Percentiles rank a stretch among this genome's conserved stretches.
Conservation (phyloP, 352 stramenopile species). For the Globisporangium recalcitrans region DNA sequence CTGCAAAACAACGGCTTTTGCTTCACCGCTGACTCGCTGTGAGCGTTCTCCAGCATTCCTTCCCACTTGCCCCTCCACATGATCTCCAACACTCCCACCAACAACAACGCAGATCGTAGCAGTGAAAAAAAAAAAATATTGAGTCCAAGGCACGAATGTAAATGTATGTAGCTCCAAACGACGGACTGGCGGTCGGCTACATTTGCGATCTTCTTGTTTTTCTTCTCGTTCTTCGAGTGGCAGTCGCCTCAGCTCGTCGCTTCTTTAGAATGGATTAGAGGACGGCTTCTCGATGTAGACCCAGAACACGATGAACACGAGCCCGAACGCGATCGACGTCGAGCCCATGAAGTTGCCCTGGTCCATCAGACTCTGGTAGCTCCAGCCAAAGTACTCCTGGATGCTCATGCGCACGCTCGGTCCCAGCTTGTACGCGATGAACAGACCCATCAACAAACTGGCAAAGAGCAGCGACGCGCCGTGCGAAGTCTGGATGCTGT, state of each 20-base stretch:
- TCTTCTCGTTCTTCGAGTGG: neutral
- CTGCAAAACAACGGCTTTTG: no score
- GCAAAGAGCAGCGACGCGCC: slow-evolving; percentile 68
- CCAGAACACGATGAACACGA: slow-evolving; percentile 79
- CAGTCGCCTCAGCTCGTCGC: neutral
- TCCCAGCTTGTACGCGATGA: slow-evolving; percentile 74
- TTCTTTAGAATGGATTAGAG: slow-evolving; percentile 68
- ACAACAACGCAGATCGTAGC: neutral
- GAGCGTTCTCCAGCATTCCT: no score
- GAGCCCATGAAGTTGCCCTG: slow-evolving; percentile 80
- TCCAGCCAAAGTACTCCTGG: slow-evolving; percentile 88
- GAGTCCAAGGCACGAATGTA: slow-evolving; percentile 11
- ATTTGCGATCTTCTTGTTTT: slow-evolving; percentile 8
- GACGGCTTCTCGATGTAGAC: slow-evolving; percentile 79
- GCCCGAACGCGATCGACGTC: slow-evolving; percentile 63
- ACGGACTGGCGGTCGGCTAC: neutral
- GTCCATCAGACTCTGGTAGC: slow-evolving; percentile 79
- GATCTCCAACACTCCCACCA: neutral
- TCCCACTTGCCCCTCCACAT: no score
- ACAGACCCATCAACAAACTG: slow-evolving; percentile 77
- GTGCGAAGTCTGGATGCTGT: slow-evolving; percentile 54
- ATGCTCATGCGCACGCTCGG: slow-evolving; percentile 83
- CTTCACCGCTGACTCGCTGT: no score
- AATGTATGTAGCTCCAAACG: slow-evolving; percentile 9
- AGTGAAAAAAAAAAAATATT: slow-evolving; percentile 12